phyloP scores from a whole-genome alignment of 2,329 filamentous ascomycete genomes.

The Pyricularia pennisetigena region DNA sequence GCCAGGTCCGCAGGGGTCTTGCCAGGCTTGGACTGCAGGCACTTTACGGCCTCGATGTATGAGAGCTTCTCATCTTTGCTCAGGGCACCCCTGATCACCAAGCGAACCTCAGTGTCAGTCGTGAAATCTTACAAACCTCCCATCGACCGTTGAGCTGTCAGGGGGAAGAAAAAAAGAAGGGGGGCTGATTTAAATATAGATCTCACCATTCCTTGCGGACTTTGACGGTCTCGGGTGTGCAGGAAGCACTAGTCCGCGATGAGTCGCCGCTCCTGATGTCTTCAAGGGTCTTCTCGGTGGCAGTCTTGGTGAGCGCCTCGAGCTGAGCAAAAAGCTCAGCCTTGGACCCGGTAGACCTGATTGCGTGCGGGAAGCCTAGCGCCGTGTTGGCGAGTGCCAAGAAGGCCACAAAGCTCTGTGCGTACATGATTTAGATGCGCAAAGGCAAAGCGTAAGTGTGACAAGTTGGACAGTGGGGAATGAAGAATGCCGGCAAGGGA shows the following conservation, averaged over 20 bases:
- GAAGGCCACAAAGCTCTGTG: background rate
- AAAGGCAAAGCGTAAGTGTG: background rate
- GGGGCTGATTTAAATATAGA: background rate
- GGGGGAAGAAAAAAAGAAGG: background rate
- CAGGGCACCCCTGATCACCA: background rate
- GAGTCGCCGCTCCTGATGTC: background rate
- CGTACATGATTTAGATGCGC: background rate
- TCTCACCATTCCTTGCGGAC: background rate
- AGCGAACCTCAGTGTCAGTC: background rate
- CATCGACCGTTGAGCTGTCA: background rate
- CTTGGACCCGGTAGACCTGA: background rate
- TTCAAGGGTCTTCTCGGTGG: background rate
- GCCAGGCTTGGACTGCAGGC: background rate
- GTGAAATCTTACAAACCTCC: background rate
- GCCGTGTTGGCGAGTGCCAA: background rate
- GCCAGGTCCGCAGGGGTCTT: background rate
- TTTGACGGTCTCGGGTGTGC: background rate
- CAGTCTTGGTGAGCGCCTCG: background rate
- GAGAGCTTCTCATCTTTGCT: background rate
- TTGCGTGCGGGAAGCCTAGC: background rate
- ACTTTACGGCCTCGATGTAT: background rate
- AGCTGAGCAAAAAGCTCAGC: background rate
- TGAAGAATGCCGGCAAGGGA: background rate
- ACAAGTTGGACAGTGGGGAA: background rate
- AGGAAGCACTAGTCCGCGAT: background rate